Conservation (phyloP, 1,284 basidiomycete species). For the Bondarzewia mesenterica region DNA sequence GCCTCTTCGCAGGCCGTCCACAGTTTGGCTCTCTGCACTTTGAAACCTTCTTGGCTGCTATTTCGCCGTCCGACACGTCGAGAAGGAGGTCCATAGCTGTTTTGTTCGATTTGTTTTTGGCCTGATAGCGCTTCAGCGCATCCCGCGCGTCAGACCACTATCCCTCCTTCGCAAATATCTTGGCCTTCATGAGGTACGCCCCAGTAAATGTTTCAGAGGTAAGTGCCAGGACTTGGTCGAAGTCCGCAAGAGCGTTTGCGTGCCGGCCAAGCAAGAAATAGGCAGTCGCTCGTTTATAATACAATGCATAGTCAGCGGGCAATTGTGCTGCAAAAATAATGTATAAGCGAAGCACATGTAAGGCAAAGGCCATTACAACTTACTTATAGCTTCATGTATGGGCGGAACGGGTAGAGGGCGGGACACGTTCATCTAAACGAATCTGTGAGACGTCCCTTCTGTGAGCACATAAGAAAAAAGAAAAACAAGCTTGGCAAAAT, state of each 20-base stretch:
- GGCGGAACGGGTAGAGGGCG: too few relatives aligned
- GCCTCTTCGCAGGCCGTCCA: constrained; percentile 76
- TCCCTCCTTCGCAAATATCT: constrained; percentile 74
- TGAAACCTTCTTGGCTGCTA: constrained; percentile 48
- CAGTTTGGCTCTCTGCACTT: constrained; percentile 54
- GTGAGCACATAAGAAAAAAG: too few relatives aligned
- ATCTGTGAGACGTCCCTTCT: too few relatives aligned
- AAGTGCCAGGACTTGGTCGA: constrained; percentile 76
- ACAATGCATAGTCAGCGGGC: constrained; percentile 72
- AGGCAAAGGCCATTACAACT: too few relatives aligned
- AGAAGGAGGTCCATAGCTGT: constrained; percentile 49
- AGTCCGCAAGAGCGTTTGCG: constrained; percentile 75
- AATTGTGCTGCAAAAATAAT: constrained; percentile 77
- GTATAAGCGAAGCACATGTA: too few relatives aligned
- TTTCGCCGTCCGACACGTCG: constrained; percentile 51
- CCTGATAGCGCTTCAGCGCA: constrained; percentile 48
- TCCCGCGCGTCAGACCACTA: constrained; percentile 55
- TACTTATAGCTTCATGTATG: too few relatives aligned
- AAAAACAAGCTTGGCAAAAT: too few relatives aligned
- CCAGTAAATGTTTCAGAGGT: constrained; percentile 64
- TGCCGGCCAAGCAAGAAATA: constrained; percentile 77
- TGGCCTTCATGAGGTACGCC: constrained; percentile 81
- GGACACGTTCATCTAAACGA: too few relatives aligned
- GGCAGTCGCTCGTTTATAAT: constrained; percentile 90
- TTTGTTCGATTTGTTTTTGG: constrained; percentile 40